Evolutionary conservation across 805 yeast genomes (phyloP).

Genomic region (Yarrowia bubula): DNA sequence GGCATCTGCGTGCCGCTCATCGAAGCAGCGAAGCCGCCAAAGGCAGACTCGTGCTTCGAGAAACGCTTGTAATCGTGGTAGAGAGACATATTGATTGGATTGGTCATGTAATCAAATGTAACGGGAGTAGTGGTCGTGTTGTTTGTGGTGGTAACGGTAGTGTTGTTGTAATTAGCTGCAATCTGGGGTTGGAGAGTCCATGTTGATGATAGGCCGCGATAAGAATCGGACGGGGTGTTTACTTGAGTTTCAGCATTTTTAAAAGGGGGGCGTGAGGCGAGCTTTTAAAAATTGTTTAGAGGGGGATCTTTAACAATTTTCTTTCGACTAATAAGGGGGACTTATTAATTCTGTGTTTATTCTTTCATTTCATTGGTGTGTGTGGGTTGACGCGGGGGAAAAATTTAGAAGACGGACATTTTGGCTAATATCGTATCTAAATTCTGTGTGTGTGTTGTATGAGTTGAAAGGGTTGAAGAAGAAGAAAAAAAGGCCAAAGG

Average conservation of each 20-base stretch:
- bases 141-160: slow-evolving; percentile 9
- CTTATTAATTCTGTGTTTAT: slow-evolving; percentile 21
- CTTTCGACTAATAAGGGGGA: slow-evolving; percentile 27
- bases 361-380: slow-evolving; percentile 14
- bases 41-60: slow-evolving; percentile 35
- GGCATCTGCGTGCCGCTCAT: slow-evolving; percentile 7
- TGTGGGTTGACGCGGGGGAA: slow-evolving; percentile 15
- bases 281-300: slow-evolving; percentile 27
- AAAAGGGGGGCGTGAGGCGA: slow-evolving; percentile 27
- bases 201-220: slow-evolving; percentile 20
- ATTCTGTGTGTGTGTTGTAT: not conserved
- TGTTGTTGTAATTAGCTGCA: not conserved
- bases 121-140: not conserved
- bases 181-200: slow-evolving; percentile 4
- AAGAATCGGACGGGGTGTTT: slow-evolving; percentile 15
- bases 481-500: not conserved
- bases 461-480: slow-evolving; percentile 19
- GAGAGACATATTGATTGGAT: slow-evolving; percentile 25
- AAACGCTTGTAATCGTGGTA: slow-evolving; percentile 21
- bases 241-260: slow-evolving; percentile 26
- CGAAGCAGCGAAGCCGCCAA: slow-evolving; percentile 33
- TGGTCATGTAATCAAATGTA: slow-evolving; percentile 3
- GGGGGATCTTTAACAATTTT: slow-evolving; percentile 25
- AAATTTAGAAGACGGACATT: slow-evolving; percentile 29
- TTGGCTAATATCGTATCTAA: slow-evolving; percentile 12